Percentiles rank a stretch among this genome's conserved stretches.
Conservation (phyloP, 352 stramenopile species). For the Globisporangium cylindrosporum region DNA sequence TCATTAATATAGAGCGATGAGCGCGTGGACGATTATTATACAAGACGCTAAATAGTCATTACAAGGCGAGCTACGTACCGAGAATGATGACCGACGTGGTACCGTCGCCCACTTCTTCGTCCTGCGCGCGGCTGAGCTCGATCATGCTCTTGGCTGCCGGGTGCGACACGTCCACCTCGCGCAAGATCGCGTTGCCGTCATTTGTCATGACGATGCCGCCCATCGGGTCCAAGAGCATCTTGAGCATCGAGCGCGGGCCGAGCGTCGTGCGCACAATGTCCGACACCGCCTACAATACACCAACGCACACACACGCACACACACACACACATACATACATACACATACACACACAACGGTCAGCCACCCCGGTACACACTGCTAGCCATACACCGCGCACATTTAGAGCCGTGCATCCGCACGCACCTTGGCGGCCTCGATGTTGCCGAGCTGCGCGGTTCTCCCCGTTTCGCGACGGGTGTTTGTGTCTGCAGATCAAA, state of each 20-base stretch:
- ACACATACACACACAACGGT: neutral
- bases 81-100: constrained; percentile 99
- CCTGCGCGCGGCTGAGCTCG: constrained; percentile 97
- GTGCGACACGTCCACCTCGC: constrained; percentile 97
- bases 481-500: constrained; percentile 87
- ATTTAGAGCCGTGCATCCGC: neutral
- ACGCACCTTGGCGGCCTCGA: constrained; percentile 91
- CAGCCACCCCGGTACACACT: neutral
- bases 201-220: constrained; percentile 99
- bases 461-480: constrained; percentile 97
- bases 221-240: constrained; percentile 99
- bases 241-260: constrained; percentile 97
- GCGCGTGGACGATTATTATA: neutral
- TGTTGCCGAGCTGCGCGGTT: constrained; percentile 98
- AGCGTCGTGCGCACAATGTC: constrained; percentile 99
- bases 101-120: constrained; percentile 99
- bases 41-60: neutral
- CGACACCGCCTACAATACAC: constrained; percentile 74
- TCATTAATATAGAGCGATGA: constrained; percentile 9
- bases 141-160: constrained; percentile 99
- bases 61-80: constrained; percentile 29
- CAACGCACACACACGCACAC: neutral
- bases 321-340: neutral
- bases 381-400: neutral
- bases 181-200: constrained; percentile 99